These are phyloP conservation scores for Arabidopsis lyrata DNA, from an alignment of 441 rosid species.

Conservation along the genomic window DNA sequence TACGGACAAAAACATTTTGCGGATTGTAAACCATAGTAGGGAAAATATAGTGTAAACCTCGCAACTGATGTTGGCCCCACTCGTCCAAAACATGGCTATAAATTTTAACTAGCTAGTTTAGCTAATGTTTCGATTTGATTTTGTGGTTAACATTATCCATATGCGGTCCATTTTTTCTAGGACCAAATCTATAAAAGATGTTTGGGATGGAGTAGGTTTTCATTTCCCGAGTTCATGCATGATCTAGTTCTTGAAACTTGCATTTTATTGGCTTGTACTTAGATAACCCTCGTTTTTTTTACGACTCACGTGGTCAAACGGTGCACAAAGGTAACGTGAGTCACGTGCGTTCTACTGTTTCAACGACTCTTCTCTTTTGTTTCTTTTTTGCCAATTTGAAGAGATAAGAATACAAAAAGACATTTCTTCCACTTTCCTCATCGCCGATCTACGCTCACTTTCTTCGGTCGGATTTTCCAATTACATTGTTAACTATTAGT, in stretches of 20 bases:
- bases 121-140: neutral
- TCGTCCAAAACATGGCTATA: neutral
- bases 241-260: neutral
- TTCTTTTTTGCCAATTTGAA: conserved; percentile 23
- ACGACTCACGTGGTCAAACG: conserved; percentile 37
- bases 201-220: neutral
- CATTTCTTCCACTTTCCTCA: conserved; percentile 32
- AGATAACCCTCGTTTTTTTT: conserved; percentile 7
- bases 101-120: neutral
- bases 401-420: conserved; percentile 39
- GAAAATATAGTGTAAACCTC: neutral
- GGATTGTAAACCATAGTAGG: no score
- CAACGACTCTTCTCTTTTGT: neutral
- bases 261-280: conserved; percentile 3
- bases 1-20: no score
- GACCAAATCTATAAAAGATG: neutral
- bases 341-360: conserved; percentile 25
- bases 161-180: neutral
- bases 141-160: neutral
- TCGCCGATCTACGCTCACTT: conserved; percentile 29
- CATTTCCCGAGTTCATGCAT: neutral
- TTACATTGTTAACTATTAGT: conserved; percentile 34
- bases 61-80: neutral
- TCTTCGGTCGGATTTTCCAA: conserved; percentile 36
- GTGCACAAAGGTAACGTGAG: conserved; percentile 39